These are phyloP conservation scores for Penicillium sp. DNA, from an alignment of 2,329 filamentous ascomycete genomes.

Conservation along the genomic window DNA sequence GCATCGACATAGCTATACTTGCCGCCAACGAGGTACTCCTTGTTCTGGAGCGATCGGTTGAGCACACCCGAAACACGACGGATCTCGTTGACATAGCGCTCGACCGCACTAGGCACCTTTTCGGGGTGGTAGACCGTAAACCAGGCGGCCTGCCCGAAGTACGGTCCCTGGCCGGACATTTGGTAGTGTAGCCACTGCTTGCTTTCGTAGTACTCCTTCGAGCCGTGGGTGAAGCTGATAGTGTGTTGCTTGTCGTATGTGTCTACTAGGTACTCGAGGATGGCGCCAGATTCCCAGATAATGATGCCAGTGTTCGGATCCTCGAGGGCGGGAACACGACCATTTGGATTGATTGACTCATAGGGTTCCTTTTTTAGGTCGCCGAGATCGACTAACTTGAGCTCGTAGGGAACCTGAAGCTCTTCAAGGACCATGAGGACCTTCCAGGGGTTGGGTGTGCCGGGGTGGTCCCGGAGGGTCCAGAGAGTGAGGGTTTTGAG, in stretches of 20 bases:
- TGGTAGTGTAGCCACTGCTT: conserved; percentile 49
- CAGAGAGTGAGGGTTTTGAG: conserved; percentile 13
- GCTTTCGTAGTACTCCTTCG: conserved; percentile 35
- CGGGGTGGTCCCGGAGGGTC: conserved; percentile 18
- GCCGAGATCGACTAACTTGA: conserved; percentile 11
- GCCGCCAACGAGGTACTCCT: conserved; percentile 44
- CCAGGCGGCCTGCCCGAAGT: conserved; percentile 49
- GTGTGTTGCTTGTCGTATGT: conserved; percentile 42
- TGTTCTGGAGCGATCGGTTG: conserved; percentile 10
- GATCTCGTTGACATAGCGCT: conserved; percentile 48
- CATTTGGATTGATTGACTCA: conserved; percentile 30
- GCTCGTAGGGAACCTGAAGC: conserved; percentile 30
- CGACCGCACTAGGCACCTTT: conserved; percentile 42
- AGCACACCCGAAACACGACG: conserved; percentile 41
- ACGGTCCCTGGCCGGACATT: conserved; percentile 48
- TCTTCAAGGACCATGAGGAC: conserved; percentile 33
- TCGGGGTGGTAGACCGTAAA: conserved; percentile 44
- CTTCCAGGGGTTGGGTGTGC: conserved; percentile 29
- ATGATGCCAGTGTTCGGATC: conserved; percentile 38
- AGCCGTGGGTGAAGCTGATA: conserved; percentile 33
- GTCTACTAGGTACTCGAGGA: conserved; percentile 45
- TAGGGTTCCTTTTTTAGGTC: conserved; percentile 31
- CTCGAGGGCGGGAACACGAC: conserved; percentile 33
- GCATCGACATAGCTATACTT: conserved; percentile 46
- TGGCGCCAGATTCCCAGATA: conserved; percentile 47